Evolutionary conservation across 2,329 filamentous ascomycete genomes (phyloP), one percentile per base, ranked within the genome.

Genomic region (Fusarium bulbicola): DNA sequence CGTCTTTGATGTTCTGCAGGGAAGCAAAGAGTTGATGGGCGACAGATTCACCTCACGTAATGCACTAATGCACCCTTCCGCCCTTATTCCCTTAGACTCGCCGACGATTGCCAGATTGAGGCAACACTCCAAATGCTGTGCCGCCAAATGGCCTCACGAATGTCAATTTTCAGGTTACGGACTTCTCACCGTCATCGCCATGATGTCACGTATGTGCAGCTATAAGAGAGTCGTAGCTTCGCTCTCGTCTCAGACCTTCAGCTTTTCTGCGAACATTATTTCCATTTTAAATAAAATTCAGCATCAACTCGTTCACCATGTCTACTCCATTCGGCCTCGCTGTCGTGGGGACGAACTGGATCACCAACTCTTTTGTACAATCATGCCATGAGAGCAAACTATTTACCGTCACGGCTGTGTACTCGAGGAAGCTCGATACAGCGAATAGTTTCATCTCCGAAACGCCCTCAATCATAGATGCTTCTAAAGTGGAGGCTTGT

Each of bases 341-440:
- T 52, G 59, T 74, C 15, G 43, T 74, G 20, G 72, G 72, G 20
- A 74, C 72, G 13, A 74, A 74, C 46, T 74, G 72, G 72, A 74
- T 74, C 24, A 74, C 72, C 20, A 70, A 64, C 21, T 74, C 72
- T 2, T 74, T 74, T n/a, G 66, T 73, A 3, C 72, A 74, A 12
- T 74, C 72, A 32, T 59, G 47, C 30, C 72, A 74, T n/a, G 53
- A 74, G 34, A 74, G 72, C 40, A 65, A 68, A 15, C 15, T 42
- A 6, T 74, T 74, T 6, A 13, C 58, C 14, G 66, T 74, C 11
- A 63, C 36, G 16, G 68, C 68, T 10, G 72, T 73, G 2, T 74
- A 73, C 15, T 74, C 72, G 5, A 72, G 72, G 6, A 74, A 62
- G 11, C 36, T 68, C 11, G 56, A 73, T 16, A 74, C 72, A 2